Evolutionary conservation across 208 protist species (phyloP).

Genomic region (Herpetomonas samuelpessoai): DNA sequence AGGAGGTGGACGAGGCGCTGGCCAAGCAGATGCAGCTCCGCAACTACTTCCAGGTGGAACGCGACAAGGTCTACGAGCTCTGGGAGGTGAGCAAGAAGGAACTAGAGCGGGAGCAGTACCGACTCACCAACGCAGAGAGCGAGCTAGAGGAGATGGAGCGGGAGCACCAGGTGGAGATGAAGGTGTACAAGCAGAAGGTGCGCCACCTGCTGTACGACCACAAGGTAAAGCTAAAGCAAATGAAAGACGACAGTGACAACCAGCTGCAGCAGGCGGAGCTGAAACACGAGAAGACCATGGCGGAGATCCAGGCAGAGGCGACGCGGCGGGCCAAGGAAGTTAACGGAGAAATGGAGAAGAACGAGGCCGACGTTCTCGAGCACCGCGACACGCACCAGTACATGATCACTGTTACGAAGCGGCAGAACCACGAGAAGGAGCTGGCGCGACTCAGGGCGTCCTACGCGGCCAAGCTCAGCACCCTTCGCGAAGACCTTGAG

Average conservation of each 20-base stretch:
- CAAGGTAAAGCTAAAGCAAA: slow-evolving; percentile 84
- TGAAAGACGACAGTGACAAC: slow-evolving; percentile 88
- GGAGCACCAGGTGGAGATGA: slow-evolving; percentile 95
- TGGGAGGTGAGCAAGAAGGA: slow-evolving; percentile 94
- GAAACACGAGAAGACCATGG: slow-evolving; percentile 65
- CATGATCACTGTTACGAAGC: slow-evolving; percentile 87
- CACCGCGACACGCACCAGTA: slow-evolving; percentile 85
- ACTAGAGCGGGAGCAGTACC: slow-evolving; percentile 74
- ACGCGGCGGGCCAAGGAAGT: slow-evolving; percentile 51
- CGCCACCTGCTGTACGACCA: slow-evolving; percentile 96
- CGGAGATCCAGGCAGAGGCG: slow-evolving; percentile 69
- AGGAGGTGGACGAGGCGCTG: slow-evolving; percentile 76
- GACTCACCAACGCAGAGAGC: slow-evolving; percentile 86
- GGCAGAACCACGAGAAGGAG: slow-evolving; percentile 85
- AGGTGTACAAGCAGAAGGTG: slow-evolving; percentile 98
- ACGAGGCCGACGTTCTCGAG: slow-evolving; percentile 85
- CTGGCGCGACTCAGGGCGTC: slow-evolving; percentile 72
- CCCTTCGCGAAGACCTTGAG: slow-evolving; percentile 90
- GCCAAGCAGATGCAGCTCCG: slow-evolving; percentile 89
- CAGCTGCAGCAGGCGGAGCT: slow-evolving; percentile 83
- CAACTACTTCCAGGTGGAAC: slow-evolving; percentile 97
- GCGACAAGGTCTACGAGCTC: slow-evolving; percentile 93
- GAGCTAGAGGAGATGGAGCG: slow-evolving; percentile 95
- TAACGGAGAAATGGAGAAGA: slow-evolving; percentile 53
- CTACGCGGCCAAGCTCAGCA: slow-evolving; percentile 91